These are phyloP conservation scores for Plasmodium ovale DNA, from an alignment of 169 alveolate genomes.

Conservation along the genomic window DNA sequence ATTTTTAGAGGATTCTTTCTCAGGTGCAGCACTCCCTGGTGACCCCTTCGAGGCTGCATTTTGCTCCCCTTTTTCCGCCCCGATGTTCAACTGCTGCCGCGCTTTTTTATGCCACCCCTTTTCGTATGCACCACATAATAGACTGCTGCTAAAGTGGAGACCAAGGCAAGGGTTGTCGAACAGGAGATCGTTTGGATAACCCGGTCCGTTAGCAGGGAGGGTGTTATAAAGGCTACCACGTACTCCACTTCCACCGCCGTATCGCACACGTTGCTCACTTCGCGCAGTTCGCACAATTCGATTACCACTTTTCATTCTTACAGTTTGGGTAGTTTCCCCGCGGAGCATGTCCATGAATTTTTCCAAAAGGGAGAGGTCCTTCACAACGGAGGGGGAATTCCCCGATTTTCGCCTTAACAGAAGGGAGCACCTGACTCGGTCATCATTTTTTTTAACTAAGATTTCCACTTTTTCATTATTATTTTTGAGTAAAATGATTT, in stretches of 20 bases:
- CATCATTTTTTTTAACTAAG: constrained; percentile 11
- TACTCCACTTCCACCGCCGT: too few species aligned
- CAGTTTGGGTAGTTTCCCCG: not conserved
- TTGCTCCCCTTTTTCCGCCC: not conserved
- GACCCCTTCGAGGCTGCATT: not conserved
- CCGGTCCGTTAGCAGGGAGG: not conserved
- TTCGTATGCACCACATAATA: constrained; percentile 15
- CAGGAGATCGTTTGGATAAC: constrained; percentile 2
- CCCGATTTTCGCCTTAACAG: not conserved
- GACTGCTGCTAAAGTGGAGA: constrained; percentile 5
- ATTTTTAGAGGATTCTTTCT: not conserved
- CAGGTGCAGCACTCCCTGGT: not conserved
- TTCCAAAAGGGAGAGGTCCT: too few species aligned
- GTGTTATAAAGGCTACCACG: not conserved
- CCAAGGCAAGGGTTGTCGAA: constrained; percentile 17
- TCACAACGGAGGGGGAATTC: too few species aligned
- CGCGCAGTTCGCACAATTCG: too few species aligned
- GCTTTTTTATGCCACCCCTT: not conserved
- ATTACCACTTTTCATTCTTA: too few species aligned
- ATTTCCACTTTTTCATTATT: constrained; percentile 17
- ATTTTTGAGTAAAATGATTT: constrained; percentile 34
- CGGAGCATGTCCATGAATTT: not conserved
- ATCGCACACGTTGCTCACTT: too few species aligned
- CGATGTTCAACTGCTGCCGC: not conserved
- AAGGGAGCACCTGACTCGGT: not conserved